Evolutionary conservation across 2,329 filamentous ascomycete genomes (phyloP), one percentile per base, ranked within the genome.

Genomic region (Sclerotiophoma versabilis): DNA sequence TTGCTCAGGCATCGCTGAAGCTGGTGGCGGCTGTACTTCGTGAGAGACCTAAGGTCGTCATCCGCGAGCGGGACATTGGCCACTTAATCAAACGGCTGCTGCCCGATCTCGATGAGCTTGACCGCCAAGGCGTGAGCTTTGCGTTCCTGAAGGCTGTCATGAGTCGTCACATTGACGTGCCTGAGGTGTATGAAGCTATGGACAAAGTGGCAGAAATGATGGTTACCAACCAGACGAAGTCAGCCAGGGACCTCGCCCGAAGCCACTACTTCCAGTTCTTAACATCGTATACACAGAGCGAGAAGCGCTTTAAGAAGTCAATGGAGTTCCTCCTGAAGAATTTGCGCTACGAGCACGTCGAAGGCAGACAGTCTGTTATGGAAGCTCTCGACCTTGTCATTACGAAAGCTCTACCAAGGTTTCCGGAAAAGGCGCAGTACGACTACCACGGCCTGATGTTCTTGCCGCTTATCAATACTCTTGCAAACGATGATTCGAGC

Each of bases 181-280:
- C 93, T 0, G 84, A 89, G 34, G 87, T 99, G 25, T 99, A 99
- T 71, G 93, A 98, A 69, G 88, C 90, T 8, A 84, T 97, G 59
- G 95, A 99, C 72, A 88, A 92, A 66, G 69, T 74, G 1, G 91
- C 92, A 39, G 88, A 85, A 3, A 89, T 97, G 73, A 98, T 98
- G 93, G 90, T 99, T 51, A 96, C 90, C 37, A 98, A 98, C 70
- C 91, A 96, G 59, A 93, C 96, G 64, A 89, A 90, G 64, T 87
- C 90, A 60, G 93, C 93, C 2, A 86, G 95, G 46, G 92, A 97
- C 72, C 81, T 96, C 30, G 93, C 93, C 12, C 84, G 95, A 51
- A 92, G 92, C 17, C 89, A 92, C 12, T 99, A 96, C 75, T 89
- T 96, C 74, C 92, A 97, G 63, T 99, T 99, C 77, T 80, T 99